phyloP scores from a whole-genome alignment of 2,329 filamentous ascomycete genomes.

The Fusarium sp. region DNA sequence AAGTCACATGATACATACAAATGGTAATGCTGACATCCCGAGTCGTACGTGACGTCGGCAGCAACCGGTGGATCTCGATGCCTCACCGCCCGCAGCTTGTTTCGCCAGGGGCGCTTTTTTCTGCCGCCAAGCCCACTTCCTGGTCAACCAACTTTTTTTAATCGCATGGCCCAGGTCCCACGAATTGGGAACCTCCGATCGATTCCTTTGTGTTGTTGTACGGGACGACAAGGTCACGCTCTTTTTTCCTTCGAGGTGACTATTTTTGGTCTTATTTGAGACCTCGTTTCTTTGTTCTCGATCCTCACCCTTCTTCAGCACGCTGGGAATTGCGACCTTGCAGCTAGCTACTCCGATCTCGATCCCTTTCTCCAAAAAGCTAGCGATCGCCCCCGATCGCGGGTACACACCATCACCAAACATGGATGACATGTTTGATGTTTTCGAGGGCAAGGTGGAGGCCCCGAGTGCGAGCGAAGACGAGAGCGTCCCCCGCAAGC shows the following conservation, averaged over 20 bases:
- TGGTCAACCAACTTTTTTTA: constrained; percentile 40
- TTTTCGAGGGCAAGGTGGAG: constrained; percentile 75
- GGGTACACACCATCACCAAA: constrained; percentile 37
- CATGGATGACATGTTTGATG: constrained; percentile 86
- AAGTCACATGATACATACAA: constrained; percentile 29
- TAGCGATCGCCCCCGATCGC: constrained; percentile 27
- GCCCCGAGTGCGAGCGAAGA: constrained; percentile 57
- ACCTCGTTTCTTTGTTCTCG: background rate
- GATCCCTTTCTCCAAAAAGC: constrained; percentile 15
- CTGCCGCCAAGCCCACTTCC: constrained; percentile 45
- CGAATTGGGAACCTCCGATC: constrained; percentile 33
- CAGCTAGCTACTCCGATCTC: constrained; percentile 21
- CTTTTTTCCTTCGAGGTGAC: constrained; percentile 1
- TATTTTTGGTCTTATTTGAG: constrained; percentile 6
- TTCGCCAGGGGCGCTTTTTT: constrained; percentile 39
- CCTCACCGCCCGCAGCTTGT: constrained; percentile 38
- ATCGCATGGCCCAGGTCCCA: constrained; percentile 35
- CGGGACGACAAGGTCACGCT: constrained; percentile 18
- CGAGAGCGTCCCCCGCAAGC: constrained; percentile 60
- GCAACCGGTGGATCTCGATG: constrained; percentile 19
- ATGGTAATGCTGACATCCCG: constrained; percentile 18
- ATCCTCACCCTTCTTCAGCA: background rate
- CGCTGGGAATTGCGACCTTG: background rate
- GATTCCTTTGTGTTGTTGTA: constrained; percentile 34
- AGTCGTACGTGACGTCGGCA: constrained; percentile 40